Evolutionary conservation across 441 rosid species (phyloP), one percentile per base, ranked within the genome.

Genomic region (Arabidopsis lyrata): DNA sequence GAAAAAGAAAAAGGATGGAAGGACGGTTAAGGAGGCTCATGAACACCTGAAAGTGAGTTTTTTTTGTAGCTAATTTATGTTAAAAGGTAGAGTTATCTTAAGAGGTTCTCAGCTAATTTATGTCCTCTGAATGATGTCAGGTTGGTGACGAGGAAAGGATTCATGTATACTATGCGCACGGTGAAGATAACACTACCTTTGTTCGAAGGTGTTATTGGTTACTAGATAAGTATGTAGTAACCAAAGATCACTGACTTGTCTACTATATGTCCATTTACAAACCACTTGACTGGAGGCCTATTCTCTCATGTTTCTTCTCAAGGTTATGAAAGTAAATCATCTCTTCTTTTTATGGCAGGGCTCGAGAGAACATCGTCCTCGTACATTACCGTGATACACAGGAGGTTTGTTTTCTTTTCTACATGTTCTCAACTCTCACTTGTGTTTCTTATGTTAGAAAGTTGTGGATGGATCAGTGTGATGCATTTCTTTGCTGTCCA

Each of bases 1-100:
- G 99, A 95, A 91, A 87, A 95, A 93, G 95, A 95, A 95, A 80
- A 91, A 88, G 29, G 99, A 95, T 68, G 99, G 99, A 73, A 91
- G 90, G 88, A 95, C 98, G 2, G 86, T 93, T 66, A 95, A 93
- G 83, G 99, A 95, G 83, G 99, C 99, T 80, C 99, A 95, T 52
- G 99, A 93, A 85, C 97, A 88, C 85, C 83, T 95, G 61, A 95
- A 93, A 85, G 99, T 93, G 74, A 78, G 91, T 18, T 27, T 65
- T 77, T 67, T 77, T 18, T 22, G 1, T 22, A 16, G 62, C 47
- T 29, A 39, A 39, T 59, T 24, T 24, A 24, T 24, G 4, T 24
- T 24, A 24, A 24, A 24, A 24, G 4, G 24, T 22, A 22, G 31
- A 2, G 4, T 29, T 29, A 20, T 50, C 31, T 32, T 57, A 41